A percentile compares a stretch with the other conserved stretches of the same genome.
Conservation (phyloP, 768 basidiomycete genomes). For the Leccinum subtestaceum region DNA sequence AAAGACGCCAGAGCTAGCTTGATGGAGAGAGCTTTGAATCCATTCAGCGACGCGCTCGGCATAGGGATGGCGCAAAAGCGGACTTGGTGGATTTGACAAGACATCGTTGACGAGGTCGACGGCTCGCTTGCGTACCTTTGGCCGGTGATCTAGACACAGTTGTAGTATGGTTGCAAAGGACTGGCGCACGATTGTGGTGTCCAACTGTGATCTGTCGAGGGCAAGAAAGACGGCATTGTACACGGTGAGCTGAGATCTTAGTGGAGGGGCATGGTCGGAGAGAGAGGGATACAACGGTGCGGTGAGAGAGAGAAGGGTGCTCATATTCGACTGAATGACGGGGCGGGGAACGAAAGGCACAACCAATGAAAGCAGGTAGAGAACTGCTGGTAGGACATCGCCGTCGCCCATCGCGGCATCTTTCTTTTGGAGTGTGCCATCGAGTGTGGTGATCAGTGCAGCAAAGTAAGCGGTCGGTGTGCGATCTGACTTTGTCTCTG, state of each 20-base stretch:
- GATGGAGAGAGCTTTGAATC: slow-evolving; percentile 62
- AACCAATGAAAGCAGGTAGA: slow-evolving; percentile 37
- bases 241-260: slow-evolving; percentile 83
- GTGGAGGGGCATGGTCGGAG: slow-evolving; percentile 63
- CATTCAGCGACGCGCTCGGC: slow-evolving; percentile 78
- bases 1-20: slow-evolving; percentile 60
- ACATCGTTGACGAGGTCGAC: slow-evolving; percentile 82
- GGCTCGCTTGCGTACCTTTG: slow-evolving; percentile 91
- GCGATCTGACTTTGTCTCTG: slow-evolving; percentile 62
- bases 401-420: slow-evolving; percentile 70
- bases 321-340: slow-evolving; percentile 77
- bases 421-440: slow-evolving; percentile 68
- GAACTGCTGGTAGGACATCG: slow-evolving; percentile 34
- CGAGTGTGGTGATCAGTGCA: slow-evolving; percentile 81
- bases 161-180: slow-evolving; percentile 83
- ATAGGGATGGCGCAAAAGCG: slow-evolving; percentile 81
- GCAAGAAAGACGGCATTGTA: slow-evolving; percentile 66
- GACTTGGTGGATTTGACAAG: slow-evolving; percentile 72
- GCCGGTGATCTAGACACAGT: slow-evolving; percentile 80
- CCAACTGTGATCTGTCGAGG: slow-evolving; percentile 72
- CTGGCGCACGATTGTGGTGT: slow-evolving; percentile 66
- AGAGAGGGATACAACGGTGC: slow-evolving; percentile 75
- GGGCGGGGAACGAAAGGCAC: slow-evolving; percentile 58
- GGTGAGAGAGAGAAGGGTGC: slow-evolving; percentile 67
- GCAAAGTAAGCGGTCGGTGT: slow-evolving; percentile 93